These are phyloP conservation scores for Penicillium malachiteum DNA, from an alignment of 495 filamentous ascomycete species.

Conservation along the genomic window DNA sequence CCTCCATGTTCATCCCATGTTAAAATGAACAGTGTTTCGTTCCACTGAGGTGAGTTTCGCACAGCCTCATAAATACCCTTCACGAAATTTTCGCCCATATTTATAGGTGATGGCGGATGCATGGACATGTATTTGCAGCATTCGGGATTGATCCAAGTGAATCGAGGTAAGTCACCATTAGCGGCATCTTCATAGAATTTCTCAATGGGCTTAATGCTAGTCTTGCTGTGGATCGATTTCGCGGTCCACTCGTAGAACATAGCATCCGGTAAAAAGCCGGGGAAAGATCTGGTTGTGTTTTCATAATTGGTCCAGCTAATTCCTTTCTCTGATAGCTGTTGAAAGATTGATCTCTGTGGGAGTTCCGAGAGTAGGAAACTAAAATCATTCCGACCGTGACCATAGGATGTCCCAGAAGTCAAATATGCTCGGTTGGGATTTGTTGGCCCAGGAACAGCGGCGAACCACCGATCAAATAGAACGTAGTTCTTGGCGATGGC, in stretches of 20 bases:
- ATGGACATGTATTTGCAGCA: constrained; percentile 52
- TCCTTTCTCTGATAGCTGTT: constrained; percentile 41
- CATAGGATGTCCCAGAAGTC: constrained; percentile 48
- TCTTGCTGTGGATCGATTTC: constrained; percentile 27
- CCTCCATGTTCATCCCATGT: constrained; percentile 53
- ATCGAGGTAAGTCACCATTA: constrained; percentile 41
- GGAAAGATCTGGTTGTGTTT: constrained; percentile 32
- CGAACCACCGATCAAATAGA: constrained; percentile 51
- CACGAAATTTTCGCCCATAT: constrained; percentile 49
- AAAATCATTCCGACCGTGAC: constrained; percentile 47
- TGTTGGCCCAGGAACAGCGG: constrained; percentile 47
- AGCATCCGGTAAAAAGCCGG: constrained; percentile 32
- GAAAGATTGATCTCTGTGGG: constrained; percentile 48
- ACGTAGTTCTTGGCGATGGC: constrained; percentile 50
- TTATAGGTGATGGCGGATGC: constrained; percentile 48
- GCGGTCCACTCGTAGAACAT: constrained; percentile 44
- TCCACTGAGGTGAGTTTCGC: constrained; percentile 48
- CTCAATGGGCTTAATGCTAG: constrained; percentile 33
- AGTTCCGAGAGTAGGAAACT: constrained; percentile 42
- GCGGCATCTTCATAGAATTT: constrained; percentile 39
- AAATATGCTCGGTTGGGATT: constrained; percentile 51
- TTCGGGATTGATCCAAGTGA: constrained; percentile 54
- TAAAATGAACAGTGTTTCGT: constrained; percentile 49
- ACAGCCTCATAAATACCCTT: constrained; percentile 53
- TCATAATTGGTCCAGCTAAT: constrained; percentile 54